Evolutionary conservation across 202 grass and related monocot species (phyloP).

Genomic region (Setaria viridis): DNA sequence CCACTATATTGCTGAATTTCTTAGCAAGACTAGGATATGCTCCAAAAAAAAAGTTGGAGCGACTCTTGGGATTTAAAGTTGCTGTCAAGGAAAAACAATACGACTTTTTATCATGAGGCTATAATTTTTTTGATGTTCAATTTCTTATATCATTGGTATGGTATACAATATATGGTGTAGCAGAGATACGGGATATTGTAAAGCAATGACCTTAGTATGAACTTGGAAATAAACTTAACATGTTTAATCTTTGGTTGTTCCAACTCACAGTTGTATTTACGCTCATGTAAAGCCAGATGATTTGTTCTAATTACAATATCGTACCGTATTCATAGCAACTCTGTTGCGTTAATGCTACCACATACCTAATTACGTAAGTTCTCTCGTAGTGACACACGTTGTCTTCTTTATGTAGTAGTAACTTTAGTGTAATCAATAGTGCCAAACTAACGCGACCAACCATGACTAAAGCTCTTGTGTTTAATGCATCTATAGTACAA

Average conservation of each 20-base stretch:
- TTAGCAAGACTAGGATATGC: too few relatives aligned
- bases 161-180: not conserved
- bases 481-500: too few relatives aligned
- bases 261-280: not conserved
- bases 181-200: not conserved
- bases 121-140: too few relatives aligned
- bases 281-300: fast-evolving
- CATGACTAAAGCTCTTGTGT: too few relatives aligned
- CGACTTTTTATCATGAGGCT: not conserved
- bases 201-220: not conserved
- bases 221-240: not conserved
- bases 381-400: fast-evolving
- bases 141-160: fast-evolving
- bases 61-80: not conserved
- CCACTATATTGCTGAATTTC: not conserved
- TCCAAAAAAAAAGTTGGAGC: not conserved
- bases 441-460: too few relatives aligned
- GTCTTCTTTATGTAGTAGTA: too few relatives aligned
- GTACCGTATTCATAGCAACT: not conserved
- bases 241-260: fast-evolving
- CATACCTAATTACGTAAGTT: not conserved
- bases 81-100: not conserved
- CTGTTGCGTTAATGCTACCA: not conserved
- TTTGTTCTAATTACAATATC: not conserved
- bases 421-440: too few relatives aligned